Evolutionary conservation across 2,329 filamentous ascomycete species (phyloP), one percentile per base, ranked within the genome.

Genomic region (Colletotrichum filicis): DNA sequence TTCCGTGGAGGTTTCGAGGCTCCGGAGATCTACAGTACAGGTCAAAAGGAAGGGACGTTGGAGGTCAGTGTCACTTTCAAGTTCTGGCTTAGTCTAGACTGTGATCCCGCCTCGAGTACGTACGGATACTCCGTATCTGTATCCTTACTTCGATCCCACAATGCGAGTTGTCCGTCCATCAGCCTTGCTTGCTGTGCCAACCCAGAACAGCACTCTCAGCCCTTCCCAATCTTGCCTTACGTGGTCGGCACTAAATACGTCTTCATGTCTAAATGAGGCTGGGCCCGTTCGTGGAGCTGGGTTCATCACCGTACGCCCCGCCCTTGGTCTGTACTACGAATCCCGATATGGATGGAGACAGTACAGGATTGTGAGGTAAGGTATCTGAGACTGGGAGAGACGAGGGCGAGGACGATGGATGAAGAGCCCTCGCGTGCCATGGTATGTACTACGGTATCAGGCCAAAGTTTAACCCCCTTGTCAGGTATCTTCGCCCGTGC

Each of bases 231-330:
- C 42, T 19, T 49, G 46, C 28, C 11, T 22, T 56, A 64, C 24
- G 53, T 46, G 24, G 53, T 26, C 37, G 32, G 28, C 66, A 61
- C 37, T 70, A 64, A 63, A 42, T 30, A n/a, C 4, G 46, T 53
- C 26, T 42, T 77, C 79, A 82, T 83, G 80, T 79, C 82, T 83
- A 83, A 83, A 87, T 86, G 83, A 85, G 83, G 83, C 80, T 83
- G 82, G 80, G 79, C 81, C 79, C 80, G 79, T 78, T 81, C 79
- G 81, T 81, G 81, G 82, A 79, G 79, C 11, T 82, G 80, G 82
- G 83, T 82, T 81, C 80, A 81, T 80, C 79, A 80, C 80, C 80
- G 79, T 82, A 79, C 79, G 79, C 82, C 84, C 84, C 82, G 81
- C 83, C 81, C 79, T 74, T 78, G 22, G 79, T 82, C 80, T 79